Conservation (phyloP, 768 basidiomycete genomes). For the Rossbeevera mucosa region DNA sequence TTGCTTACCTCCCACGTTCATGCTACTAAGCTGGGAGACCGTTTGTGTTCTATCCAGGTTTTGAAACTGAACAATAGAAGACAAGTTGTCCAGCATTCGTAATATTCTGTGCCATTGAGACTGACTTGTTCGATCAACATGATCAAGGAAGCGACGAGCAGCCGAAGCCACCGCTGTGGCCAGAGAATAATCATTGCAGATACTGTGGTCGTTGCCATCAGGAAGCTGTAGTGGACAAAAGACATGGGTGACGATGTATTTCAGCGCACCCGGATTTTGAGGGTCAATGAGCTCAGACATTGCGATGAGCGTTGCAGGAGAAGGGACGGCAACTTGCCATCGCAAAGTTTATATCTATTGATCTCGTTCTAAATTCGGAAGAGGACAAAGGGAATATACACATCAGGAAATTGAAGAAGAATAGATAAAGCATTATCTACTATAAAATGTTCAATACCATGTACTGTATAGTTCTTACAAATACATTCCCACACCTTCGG, state of each 20-base stretch:
- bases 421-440: too few relatives aligned
- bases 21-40: conserved; percentile 5
- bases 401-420: too few relatives aligned
- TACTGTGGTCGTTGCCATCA: conserved; percentile 23
- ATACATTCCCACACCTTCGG: too few relatives aligned
- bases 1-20: conserved; percentile 7
- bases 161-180: conserved; percentile 15
- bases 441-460: too few relatives aligned
- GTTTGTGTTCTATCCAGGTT: conserved; percentile 8
- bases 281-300: background rate
- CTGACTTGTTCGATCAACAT: background rate
- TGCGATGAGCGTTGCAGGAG: background rate
- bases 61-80: conserved; percentile 6
- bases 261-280: background rate
- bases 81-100: background rate
- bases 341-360: background rate
- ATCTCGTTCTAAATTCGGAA: background rate
- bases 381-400: too few relatives aligned
- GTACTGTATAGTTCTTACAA: too few relatives aligned
- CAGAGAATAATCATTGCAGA: conserved; percentile 25
- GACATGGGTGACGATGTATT: conserved; percentile 36
- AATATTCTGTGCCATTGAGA: background rate
- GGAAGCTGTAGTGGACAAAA: conserved; percentile 40
- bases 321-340: background rate
- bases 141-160: conserved; percentile 14